phyloP scores from a whole-genome alignment of 108 stramenopile species.

The Parietichytrium sp. region DNA sequence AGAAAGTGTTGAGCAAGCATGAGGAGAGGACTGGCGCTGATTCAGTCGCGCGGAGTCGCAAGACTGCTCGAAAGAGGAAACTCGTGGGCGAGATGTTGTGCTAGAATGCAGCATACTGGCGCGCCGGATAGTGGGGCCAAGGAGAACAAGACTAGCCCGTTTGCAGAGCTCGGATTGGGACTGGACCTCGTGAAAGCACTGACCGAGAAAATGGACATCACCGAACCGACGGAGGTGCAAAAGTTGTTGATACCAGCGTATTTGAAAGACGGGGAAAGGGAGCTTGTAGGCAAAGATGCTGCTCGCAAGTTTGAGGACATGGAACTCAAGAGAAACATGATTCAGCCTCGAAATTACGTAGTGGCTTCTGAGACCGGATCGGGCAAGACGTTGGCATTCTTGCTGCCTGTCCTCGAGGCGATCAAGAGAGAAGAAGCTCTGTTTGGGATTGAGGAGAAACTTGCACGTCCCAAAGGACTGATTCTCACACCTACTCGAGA shows the following conservation, averaged over 20 bases:
- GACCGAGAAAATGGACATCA: background rate
- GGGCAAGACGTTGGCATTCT: slow-evolving; percentile 14
- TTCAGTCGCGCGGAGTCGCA: no score
- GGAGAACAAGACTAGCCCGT: background rate
- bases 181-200: background rate
- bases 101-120: no score
- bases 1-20: no score
- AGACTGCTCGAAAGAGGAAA: no score
- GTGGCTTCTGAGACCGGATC: slow-evolving; percentile 24
- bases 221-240: background rate
- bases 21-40: no score
- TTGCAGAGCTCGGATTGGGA: background rate
- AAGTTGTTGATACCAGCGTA: background rate
- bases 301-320: no score
- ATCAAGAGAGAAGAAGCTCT: background rate
- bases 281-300: background rate
- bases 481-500: slow-evolving; percentile 3
- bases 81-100: no score
- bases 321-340: background rate
- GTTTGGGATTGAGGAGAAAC: background rate
- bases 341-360: background rate
- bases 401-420: background rate
- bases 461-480: background rate
- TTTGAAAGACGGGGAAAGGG: no score
- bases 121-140: background rate